Percentiles rank a stretch among this genome's conserved stretches.
These are phyloP conservation scores for Daldinia decipiens DNA, from an alignment of 495 filamentous ascomycete species.

Conservation along the genomic window DNA sequence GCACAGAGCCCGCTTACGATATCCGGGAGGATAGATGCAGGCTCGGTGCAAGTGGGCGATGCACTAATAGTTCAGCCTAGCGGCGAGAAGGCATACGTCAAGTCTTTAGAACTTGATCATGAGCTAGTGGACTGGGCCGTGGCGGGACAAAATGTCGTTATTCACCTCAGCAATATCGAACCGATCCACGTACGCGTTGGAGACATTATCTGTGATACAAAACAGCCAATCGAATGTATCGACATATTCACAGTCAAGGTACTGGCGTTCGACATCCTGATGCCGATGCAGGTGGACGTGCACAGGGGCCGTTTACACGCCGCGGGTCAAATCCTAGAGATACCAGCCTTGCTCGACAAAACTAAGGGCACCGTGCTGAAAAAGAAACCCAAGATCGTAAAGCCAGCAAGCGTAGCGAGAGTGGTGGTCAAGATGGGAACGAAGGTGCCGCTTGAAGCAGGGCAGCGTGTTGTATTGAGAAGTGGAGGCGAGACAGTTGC, in stretches of 20 bases:
- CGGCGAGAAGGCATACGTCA: slow-evolving; percentile 79
- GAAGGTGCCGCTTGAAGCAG: slow-evolving; percentile 80
- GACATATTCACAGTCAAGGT: slow-evolving; percentile 82
- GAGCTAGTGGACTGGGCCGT: slow-evolving; percentile 87
- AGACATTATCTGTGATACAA: slow-evolving; percentile 81
- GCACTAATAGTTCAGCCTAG: slow-evolving; percentile 80
- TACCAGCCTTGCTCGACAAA: slow-evolving; percentile 82
- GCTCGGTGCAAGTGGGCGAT: slow-evolving; percentile 85
- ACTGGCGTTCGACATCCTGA: slow-evolving; percentile 86
- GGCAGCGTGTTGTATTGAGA: slow-evolving; percentile 81
- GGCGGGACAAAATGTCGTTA: slow-evolving; percentile 87
- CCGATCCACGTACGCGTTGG: slow-evolving; percentile 80
- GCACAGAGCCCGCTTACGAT: slow-evolving; percentile 85
- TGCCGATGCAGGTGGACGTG: slow-evolving; percentile 88
- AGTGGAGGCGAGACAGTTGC: slow-evolving; percentile 84
- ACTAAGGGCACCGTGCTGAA: slow-evolving; percentile 72
- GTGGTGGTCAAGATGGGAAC: slow-evolving; percentile 76
- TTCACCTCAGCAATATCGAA: slow-evolving; percentile 89
- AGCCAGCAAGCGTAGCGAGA: slow-evolving; percentile 74
- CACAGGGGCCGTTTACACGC: slow-evolving; percentile 85
- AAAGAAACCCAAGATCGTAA: slow-evolving; percentile 85
- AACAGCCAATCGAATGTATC: slow-evolving; percentile 72
- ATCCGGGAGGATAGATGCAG: slow-evolving; percentile 86
- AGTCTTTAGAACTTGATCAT: slow-evolving; percentile 77
- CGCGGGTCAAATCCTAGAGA: slow-evolving; percentile 73